phyloP scores from a whole-genome alignment of 2,329 filamentous ascomycete genomes.

The Fusarium sp. region DNA sequence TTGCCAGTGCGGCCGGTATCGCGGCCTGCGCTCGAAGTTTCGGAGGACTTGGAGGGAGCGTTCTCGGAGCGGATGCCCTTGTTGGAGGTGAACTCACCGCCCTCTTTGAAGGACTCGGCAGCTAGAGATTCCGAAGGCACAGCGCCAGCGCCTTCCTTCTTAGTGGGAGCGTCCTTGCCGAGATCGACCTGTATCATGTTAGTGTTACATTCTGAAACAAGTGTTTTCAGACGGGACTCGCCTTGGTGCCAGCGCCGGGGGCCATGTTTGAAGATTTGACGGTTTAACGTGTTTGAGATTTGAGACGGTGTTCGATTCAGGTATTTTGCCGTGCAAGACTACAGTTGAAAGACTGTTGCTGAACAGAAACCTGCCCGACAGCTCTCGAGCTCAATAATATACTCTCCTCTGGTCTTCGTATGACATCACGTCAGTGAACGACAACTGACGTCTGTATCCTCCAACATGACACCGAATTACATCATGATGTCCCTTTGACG shows the following conservation, averaged over 20 bases:
- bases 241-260: slow-evolving; percentile 38
- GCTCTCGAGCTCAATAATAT: slow-evolving; percentile 26
- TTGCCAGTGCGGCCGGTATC: slow-evolving; percentile 6
- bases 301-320: background rate
- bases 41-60: slow-evolving; percentile 4
- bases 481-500: slow-evolving; percentile 27
- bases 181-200: slow-evolving; percentile 54
- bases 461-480: slow-evolving; percentile 37
- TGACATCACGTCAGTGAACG: slow-evolving; percentile 32
- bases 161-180: slow-evolving; percentile 59
- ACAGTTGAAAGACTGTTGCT: background rate
- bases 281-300: background rate
- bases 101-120: slow-evolving; percentile 71
- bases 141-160: slow-evolving; percentile 70
- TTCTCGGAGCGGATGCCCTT: slow-evolving; percentile 53
- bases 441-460: slow-evolving; percentile 19
- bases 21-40: slow-evolving; percentile 10
- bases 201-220: background rate
- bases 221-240: slow-evolving; percentile 10
- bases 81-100: slow-evolving; percentile 72
- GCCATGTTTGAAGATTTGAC: slow-evolving; percentile 34
- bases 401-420: slow-evolving; percentile 6
- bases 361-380: background rate
- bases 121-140: slow-evolving; percentile 79
- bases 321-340: background rate